Evolutionary conservation across 345 rosid species (phyloP).

Genomic region (Brassica cretica): DNA sequence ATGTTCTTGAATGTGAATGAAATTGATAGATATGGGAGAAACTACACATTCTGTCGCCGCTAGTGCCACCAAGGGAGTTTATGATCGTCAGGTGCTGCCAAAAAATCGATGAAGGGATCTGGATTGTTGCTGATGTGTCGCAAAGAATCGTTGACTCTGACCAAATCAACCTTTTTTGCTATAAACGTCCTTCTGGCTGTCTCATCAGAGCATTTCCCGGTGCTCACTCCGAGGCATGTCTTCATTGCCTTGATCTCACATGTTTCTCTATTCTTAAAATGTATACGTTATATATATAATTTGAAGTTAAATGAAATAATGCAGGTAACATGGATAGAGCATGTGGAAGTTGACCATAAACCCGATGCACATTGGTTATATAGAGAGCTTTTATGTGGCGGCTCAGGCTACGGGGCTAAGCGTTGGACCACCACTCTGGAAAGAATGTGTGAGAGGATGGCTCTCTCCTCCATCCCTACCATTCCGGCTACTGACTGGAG

Average conservation of each 20-base stretch:
- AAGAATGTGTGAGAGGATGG: constrained; percentile 62
- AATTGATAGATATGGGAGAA: constrained; percentile 54
- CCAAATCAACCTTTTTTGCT: constrained; percentile 20
- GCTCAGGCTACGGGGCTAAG: constrained; percentile 59
- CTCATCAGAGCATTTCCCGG: constrained; percentile 58
- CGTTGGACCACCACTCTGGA: constrained; percentile 59
- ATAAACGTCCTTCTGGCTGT: constrained; percentile 88
- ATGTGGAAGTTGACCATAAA: constrained; percentile 67
- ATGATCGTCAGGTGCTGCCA: constrained; percentile 66
- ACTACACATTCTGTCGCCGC: constrained; percentile 70
- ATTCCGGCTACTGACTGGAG: constrained; percentile 33
- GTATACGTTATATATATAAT: background rate
- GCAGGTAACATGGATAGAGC: constrained; percentile 83
- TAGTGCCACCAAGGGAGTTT: constrained; percentile 68
- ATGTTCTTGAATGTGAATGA: background rate
- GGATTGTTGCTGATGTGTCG: constrained; percentile 71
- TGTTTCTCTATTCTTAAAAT: background rate
- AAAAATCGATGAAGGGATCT: constrained; percentile 48
- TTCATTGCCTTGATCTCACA: background rate
- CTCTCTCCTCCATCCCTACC: constrained; percentile 26
- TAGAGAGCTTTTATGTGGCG: constrained; percentile 45
- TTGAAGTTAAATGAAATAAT: background rate
- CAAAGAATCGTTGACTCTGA: constrained; percentile 26
- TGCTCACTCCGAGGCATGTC: constrained; percentile 55
- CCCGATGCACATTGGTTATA: constrained; percentile 53